Evolutionary conservation across 371 early-diverging fungal genomes (phyloP), one percentile per base, ranked within the genome.

Genomic region (Mucor saturninus): DNA sequence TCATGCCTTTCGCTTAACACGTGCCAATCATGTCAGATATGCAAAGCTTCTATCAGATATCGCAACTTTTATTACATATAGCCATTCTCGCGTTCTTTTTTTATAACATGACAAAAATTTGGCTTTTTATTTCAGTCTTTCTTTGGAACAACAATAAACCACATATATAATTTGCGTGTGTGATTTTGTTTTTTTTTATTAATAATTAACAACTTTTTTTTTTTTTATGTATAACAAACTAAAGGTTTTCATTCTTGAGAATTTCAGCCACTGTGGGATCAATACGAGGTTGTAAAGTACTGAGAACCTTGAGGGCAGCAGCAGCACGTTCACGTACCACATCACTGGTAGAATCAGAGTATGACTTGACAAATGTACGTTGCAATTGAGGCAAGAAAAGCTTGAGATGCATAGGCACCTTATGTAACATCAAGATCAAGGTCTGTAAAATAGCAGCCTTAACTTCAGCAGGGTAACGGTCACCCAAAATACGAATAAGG

Each of bases 351-450:
- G 89, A 75, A 52, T 97, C 97, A 6, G 91, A 83, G 31, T 97
- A 80, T 2, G 92, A 90, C 69, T 97, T 96, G 71, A 95, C 91
- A 67, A 98, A 98, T 1, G 98, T 96, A 58, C 98, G 90, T 79
- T 97, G 98, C 40, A 98, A 89, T 80, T 98, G 98, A 40, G 98
- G 98, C 61, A 98, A 79, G 90, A 98, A 98, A 7, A 98, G 97
- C 62, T 94, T 95, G 66, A 97, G 83, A 61, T 90, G 84, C 53
- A 89, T 83, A 21, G 97, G 91, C 2, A 95, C 93, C 74, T 93
- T 94, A 43, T 70, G 72, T 54, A 98, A 81, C 35, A 97, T 76
- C 59, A 84, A 64, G 48, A 88, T 89, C 28, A 98, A 73, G 2
- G 96, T 93, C 42, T 89, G 83, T 54, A 98, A 75, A 57, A 98